A percentile compares a stretch with the other conserved stretches of the same genome.
These are phyloP conservation scores for Podospora didyma DNA, from an alignment of 495 filamentous ascomycete species.

Conservation along the genomic window DNA sequence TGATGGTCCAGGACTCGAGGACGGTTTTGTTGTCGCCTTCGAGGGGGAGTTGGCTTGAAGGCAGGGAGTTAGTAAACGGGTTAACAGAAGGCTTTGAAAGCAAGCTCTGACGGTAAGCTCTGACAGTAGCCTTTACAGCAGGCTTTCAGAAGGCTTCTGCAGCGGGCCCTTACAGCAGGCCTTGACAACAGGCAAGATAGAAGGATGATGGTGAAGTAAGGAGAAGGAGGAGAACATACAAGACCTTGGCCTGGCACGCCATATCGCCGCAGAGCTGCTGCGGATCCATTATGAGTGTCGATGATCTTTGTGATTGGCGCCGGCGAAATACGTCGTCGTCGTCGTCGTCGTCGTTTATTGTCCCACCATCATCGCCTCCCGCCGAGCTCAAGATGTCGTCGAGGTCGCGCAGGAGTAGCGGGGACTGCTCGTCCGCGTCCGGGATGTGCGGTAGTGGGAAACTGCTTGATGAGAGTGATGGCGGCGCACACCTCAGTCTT, in stretches of 20 bases:
- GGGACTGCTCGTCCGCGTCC: background rate
- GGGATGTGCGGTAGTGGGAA: background rate
- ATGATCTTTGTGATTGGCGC: background rate
- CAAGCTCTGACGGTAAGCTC: too few species aligned
- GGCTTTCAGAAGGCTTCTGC: too few species aligned
- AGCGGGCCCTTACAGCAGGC: too few species aligned
- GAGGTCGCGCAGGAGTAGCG: background rate
- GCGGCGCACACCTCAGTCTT: background rate
- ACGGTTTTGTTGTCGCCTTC: conserved; percentile 1
- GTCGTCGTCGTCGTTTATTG: background rate
- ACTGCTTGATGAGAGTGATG: too few species aligned
- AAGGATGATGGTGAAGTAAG: background rate
- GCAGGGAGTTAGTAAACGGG: too few species aligned
- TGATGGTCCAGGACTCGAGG: conserved; percentile 20
- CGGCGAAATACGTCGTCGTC: background rate
- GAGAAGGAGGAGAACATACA: background rate
- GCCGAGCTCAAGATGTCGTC: background rate
- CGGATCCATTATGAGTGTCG: too few species aligned
- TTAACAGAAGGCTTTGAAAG: too few species aligned
- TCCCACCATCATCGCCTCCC: background rate
- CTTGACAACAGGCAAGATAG: too few species aligned
- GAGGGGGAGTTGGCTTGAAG: conserved; percentile 1
- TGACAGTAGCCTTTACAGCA: too few species aligned
- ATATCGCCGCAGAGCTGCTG: background rate
- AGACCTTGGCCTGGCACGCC: conserved; percentile 1